Evolutionary conservation across 169 alveolate species (phyloP), one percentile per base, ranked within the genome.

Genomic region (Amoebophrya sp.): DNA sequence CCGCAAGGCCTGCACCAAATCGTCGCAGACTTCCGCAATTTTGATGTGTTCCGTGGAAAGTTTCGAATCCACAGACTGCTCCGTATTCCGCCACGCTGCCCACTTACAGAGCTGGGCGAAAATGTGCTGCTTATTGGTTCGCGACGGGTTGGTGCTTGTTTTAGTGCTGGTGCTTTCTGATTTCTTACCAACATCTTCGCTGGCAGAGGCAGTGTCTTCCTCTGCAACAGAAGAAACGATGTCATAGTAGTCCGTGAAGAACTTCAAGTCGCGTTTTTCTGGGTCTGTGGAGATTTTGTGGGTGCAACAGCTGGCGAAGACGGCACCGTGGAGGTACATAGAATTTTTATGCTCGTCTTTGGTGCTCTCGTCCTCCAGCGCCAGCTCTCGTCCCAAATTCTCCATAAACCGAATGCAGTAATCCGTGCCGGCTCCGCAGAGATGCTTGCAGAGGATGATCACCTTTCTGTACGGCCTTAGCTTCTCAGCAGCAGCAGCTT

Each of bases 351-450:
- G n/a, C n/a, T n/a, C n/a, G 35, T 25, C 83, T 66, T 0, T n/a
- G 66, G 66, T 47, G n/a, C n/a, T n/a, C n/a, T n/a, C n/a, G 66
- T 47, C 66, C 7, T 47, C 66, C 29, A 47, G 29, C 18, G 7
- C 18, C 66, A 18, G 7, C 29, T 12, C 18, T 66, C 18, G 12
- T 25, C 32, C 29, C 32, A 66, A 25, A 0, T 66, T 25, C 83
- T 66, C 83, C 83, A 66, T 66, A 25, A 66, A 66, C 35, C 35
- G 83, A 66, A 66, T 66, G 83, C 83, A 66, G 83, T 66, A 66
- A 25, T 66, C 83, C 18, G 83, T 66, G 29, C 83, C 83, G 1
- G 83, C 35, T 0, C 83, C 83, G 35, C 83, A 66, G 32, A 66
- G 18, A 66, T 66, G 83, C 83, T 66, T 66, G 35, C 83, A 66